These are phyloP conservation scores for Trebouxia gelatinosa DNA, from an alignment of 163 green algal genomes.

Conservation along the genomic window DNA sequence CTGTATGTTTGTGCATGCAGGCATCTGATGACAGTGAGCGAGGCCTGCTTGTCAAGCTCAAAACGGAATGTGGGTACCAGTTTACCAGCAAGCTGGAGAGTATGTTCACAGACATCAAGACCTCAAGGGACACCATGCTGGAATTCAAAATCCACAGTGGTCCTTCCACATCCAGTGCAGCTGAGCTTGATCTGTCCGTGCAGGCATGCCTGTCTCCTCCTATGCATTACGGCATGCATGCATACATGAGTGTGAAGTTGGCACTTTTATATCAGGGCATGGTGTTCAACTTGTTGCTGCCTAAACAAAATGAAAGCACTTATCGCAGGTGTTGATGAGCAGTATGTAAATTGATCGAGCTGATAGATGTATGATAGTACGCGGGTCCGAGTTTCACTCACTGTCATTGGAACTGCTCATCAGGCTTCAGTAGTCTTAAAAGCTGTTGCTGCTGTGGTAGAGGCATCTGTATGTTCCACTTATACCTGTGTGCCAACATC, in stretches of 20 bases:
- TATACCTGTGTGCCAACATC: too few relatives aligned
- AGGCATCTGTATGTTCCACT: too few relatives aligned
- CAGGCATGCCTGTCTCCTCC: slow-evolving; percentile 72
- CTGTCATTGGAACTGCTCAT: too few relatives aligned
- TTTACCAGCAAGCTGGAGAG: slow-evolving; percentile 98
- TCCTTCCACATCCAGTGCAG: background rate
- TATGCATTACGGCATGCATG: background rate
- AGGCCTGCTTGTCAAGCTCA: slow-evolving; percentile 94
- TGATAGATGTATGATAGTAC: too few relatives aligned
- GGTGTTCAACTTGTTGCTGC: too few relatives aligned
- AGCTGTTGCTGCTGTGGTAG: too few relatives aligned
- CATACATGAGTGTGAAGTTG: background rate
- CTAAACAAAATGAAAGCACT: too few relatives aligned
- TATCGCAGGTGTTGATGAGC: too few relatives aligned
- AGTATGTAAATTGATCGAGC: too few relatives aligned
- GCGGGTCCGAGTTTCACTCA: too few relatives aligned
- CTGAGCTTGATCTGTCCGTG: slow-evolving; percentile 77
- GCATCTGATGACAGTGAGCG: slow-evolving; percentile 87
- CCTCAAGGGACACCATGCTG: slow-evolving; percentile 69
- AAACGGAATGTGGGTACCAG: slow-evolving; percentile 93
- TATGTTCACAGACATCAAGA: slow-evolving; percentile 99
- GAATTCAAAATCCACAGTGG: slow-evolving; percentile 71
- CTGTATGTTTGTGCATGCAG: slow-evolving; percentile 9
- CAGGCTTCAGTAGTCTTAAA: too few relatives aligned
- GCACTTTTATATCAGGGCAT: too few relatives aligned